Evolutionary conservation across 441 rosid species (phyloP), one percentile per base, ranked within the genome.

Genomic region (Codiaeum variegatum): DNA sequence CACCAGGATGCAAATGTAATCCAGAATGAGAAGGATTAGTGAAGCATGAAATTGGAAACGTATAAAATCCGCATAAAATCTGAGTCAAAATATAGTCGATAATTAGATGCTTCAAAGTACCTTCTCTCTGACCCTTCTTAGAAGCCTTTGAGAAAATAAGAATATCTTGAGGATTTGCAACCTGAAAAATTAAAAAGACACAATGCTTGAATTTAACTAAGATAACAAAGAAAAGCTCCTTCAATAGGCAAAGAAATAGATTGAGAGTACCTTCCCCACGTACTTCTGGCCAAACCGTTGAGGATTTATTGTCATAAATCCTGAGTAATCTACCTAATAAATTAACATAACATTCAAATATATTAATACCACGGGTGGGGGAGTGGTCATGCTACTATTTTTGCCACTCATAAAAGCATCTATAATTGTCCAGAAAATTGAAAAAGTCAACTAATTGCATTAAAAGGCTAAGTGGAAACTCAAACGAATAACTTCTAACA

Each of bases 141-240:
- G 96, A 86, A 85, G 92, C 80, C 89, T 95, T 95, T 1, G 99
- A 91, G 80, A 95, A 95, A 80, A 95, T 92, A 73, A 92, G 89
- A 80, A 95, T 95, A 80, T 95, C 99, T 77, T 95, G 99, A 58
- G 99, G 99, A 85, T 95, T 95, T 55, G 99, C 98, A 74, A 95
- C 98, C 99, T 94, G 77, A 74, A 77, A 78, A 46, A 63, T 67
- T 55, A 47, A 61, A 32, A 56, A 23, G 52, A 46, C 6, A 29
- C 36, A 71, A 73, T 52, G 23, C 32, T 67, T 18, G 44, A 58
- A 70, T 69, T 67, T 54, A 66, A 69, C 55, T 62, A 62, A 69
- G 63, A 46, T 40, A 68, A 77, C n/a, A 26, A 42, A 62, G 34
- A 51, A 66, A 66, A 54, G 66, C 46, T 69, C 62, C 40, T 18